Percentiles rank a stretch among this genome's conserved stretches.
Conservation (phyloP, 2,329 filamentous ascomycete species). For the Claviceps spartinae region DNA sequence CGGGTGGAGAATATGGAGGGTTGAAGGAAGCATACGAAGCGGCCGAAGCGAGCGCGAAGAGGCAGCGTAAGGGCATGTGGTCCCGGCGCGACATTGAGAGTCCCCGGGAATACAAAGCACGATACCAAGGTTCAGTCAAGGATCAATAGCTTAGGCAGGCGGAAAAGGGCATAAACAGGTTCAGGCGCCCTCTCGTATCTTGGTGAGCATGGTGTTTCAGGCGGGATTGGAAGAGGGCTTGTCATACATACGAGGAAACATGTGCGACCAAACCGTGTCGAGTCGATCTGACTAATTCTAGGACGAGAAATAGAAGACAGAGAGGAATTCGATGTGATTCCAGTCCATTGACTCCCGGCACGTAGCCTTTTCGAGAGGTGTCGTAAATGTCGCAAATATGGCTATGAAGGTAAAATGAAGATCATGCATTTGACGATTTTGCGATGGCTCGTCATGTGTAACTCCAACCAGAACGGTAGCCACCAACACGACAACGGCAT, state of each 20-base stretch:
- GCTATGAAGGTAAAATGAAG: too few species aligned
- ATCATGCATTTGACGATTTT: too few species aligned
- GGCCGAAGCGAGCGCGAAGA: conserved; percentile 54
- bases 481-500: too few species aligned
- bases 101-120: conserved; percentile 73
- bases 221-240: background rate
- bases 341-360: too few species aligned
- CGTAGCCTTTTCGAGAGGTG: too few species aligned
- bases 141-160: conserved; percentile 2
- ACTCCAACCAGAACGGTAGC: too few species aligned
- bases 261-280: background rate
- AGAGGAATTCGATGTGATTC: too few species aligned
- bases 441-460: too few species aligned
- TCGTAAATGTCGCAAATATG: too few species aligned
- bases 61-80: conserved; percentile 63
- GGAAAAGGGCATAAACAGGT: background rate
- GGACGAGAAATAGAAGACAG: too few species aligned
- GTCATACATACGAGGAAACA: background rate
- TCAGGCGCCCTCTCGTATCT: background rate
- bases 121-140: conserved; percentile 14
- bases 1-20: conserved; percentile 76
- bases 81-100: conserved; percentile 56
- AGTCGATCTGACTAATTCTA: background rate
- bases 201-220: too few species aligned
- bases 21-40: conserved; percentile 49